Evolutionary conservation across 2,329 filamentous ascomycete genomes (phyloP), one percentile per base, ranked within the genome.

Genomic region (Elsinoe batatas): DNA sequence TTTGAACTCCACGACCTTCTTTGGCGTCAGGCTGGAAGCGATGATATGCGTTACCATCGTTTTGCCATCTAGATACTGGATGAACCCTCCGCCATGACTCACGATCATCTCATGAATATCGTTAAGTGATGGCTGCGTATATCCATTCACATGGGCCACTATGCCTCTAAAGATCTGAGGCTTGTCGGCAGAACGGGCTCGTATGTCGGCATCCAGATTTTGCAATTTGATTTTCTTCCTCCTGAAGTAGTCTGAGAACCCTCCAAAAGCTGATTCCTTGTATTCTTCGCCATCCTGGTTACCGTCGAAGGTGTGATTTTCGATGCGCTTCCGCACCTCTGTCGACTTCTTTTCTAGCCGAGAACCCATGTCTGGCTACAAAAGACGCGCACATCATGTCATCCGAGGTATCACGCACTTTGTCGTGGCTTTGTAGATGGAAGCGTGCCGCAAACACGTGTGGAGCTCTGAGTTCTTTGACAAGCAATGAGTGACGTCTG

Each of bases 201-300:
- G 84, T 43, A 95, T 76, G 54, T 95, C 82, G 7, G 83, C 84
- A 71, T 98, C 93, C 30, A 93, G 80, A 65, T 98, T 98, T 70
- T 97, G 93, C 3, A 98, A 79, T 68, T 98, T 98, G 70, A 95
- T 83, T 76, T 95, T 96, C 76, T 98, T 98, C 56, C 91, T 84
- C 50, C 91, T 80, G 68, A 96, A 94, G 70, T 97, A 98, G 66
- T 97, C 91, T 20, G 77, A 72, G 64, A 97, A 94, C 7, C 91
- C 91, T 22, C 89, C 88, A 69, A 97, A 98, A 53, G 80, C 81
- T 60, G 90, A 96, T 1, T 78, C 81, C 57, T 85, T 83, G 69
- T 98, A 98, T 69, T 98, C 94, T 57, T 97, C 91, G 57, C 93
- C 91, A 20, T 80, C 79, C 67, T 96, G 90, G 64, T 87, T 79